phyloP scores from a whole-genome alignment of 2,329 filamentous ascomycete species.

The Sordariomycetes sp. region DNA sequence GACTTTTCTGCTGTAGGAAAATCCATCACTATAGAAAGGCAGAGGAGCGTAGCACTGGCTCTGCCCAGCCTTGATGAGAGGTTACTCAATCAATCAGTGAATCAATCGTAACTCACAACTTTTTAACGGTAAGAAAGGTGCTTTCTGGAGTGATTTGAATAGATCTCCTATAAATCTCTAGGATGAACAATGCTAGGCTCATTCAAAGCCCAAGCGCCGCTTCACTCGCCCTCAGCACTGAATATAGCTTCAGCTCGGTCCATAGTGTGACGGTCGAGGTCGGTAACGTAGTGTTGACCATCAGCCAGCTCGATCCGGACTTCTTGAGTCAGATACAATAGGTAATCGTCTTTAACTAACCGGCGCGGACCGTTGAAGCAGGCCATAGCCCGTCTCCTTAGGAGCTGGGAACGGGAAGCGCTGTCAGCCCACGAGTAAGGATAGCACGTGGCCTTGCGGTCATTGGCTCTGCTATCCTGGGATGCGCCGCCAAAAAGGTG shows the following conservation, averaged over 20 bases:
- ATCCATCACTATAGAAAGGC: too few relatives aligned
- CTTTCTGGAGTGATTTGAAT: background rate
- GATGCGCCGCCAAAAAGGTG: conserved; percentile 67
- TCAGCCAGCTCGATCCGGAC: conserved; percentile 75
- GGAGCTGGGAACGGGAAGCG: conserved; percentile 79
- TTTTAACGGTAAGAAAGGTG: too few relatives aligned
- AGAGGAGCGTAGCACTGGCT: too few relatives aligned
- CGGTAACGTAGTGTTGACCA: conserved; percentile 75
- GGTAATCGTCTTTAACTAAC: conserved; percentile 97
- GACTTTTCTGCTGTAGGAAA: too few relatives aligned
- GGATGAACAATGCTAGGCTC: conserved; percentile 56
- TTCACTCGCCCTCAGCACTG: conserved; percentile 74
- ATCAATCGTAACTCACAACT: too few relatives aligned
- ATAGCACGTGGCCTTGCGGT: conserved; percentile 71
- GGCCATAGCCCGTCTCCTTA: conserved; percentile 93
- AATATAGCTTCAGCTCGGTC: conserved; percentile 80
- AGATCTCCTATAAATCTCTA: conserved; percentile 35
- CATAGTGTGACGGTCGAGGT: conserved; percentile 85
- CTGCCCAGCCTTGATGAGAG: too few relatives aligned
- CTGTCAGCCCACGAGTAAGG: conserved; percentile 90
- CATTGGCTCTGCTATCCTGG: conserved; percentile 46
- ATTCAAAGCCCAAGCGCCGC: conserved; percentile 73
- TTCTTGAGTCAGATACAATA: conserved; percentile 92
- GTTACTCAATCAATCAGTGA: too few relatives aligned
- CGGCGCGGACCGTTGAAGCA: conserved; percentile 84